Conservation (phyloP, 257 asterid species). For the Jaltomata sinuosa region DNA sequence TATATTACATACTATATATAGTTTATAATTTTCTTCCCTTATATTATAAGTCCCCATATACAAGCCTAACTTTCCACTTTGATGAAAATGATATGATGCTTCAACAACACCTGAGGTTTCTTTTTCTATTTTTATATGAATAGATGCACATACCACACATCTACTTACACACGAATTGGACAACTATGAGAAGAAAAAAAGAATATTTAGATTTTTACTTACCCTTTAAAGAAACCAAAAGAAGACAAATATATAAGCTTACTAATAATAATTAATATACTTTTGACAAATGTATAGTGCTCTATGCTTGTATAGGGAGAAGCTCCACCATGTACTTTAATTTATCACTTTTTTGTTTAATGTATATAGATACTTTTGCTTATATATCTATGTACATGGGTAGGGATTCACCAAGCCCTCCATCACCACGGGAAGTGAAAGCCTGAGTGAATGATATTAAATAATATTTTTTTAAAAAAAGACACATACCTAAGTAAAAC, state of each 20-base stretch:
- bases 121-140: neutral
- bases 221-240: neutral
- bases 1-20: neutral
- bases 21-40: neutral
- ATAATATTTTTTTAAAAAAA: neutral
- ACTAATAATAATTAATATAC: neutral
- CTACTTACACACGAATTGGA: no score
- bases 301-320: no score
- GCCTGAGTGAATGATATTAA: neutral
- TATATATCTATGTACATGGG: no score
- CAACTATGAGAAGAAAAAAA: neutral
- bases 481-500: conserved; percentile 38
- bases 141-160: neutral
- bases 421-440: neutral
- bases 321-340: no score
- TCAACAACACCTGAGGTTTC: neutral
- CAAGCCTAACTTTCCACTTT: neutral
- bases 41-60: neutral
- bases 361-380: no score
- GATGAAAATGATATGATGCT: neutral
- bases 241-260: neutral
- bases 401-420: no score
- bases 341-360: no score
- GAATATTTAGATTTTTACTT: neutral
- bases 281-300: no score